Evolutionary conservation across 345 rosid genomes (phyloP).

Genomic region (Populus deltoides): DNA sequence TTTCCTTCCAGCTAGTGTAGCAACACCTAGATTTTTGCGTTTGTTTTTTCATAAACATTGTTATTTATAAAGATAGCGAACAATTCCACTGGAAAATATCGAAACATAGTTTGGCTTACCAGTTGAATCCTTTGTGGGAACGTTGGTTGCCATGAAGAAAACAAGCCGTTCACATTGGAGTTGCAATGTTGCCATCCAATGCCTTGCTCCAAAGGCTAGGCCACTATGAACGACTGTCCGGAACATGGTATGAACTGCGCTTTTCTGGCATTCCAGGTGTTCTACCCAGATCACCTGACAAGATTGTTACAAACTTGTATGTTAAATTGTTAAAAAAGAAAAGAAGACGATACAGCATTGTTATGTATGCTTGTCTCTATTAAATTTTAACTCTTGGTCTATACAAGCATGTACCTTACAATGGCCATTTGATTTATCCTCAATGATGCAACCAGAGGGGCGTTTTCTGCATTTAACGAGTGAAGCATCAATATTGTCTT

Average conservation of each 20-base stretch:
- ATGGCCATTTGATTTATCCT: conserved; percentile 86
- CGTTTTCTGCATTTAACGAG: conserved; percentile 79
- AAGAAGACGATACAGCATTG: neutral
- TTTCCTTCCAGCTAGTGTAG: conserved; percentile 92
- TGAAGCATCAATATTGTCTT: conserved; percentile 82
- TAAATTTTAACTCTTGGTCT: neutral
- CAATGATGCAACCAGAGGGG: conserved; percentile 94
- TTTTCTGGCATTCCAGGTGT: conserved; percentile 78
- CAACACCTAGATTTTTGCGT: conserved; percentile 49
- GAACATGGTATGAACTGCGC: conserved; percentile 65
- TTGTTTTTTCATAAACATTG: neutral
- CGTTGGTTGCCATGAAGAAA: conserved; percentile 98
- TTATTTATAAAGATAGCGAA: neutral
- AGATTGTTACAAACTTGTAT: neutral
- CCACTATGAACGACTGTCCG: conserved; percentile 78
- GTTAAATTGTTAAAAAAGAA: neutral
- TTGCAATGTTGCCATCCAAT: conserved; percentile 82
- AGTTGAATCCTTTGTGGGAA: conserved; percentile 92
- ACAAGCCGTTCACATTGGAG: conserved; percentile 89
- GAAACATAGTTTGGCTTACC: conserved; percentile 35
- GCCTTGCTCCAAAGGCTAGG: conserved; percentile 89
- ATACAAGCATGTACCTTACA: conserved; percentile 53
- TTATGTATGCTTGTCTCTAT: neutral
- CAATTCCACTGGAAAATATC: neutral
- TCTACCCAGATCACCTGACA: conserved; percentile 93